phyloP scores from a whole-genome alignment of 306 rosid species.

The Bauhinia variegata region DNA sequence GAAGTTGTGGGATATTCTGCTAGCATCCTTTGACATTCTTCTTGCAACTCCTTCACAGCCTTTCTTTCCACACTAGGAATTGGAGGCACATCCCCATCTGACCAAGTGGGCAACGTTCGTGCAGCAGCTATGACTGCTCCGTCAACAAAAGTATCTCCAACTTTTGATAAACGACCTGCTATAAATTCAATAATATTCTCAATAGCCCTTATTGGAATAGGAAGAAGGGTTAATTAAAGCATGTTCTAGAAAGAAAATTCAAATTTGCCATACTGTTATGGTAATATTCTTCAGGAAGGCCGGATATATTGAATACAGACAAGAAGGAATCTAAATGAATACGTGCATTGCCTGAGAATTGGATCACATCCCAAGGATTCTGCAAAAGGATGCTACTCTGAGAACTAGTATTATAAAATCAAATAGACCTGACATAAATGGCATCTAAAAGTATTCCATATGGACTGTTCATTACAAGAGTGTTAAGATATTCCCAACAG shows the following conservation, averaged over 20 bases:
- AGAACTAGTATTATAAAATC: slow-evolving; percentile 21
- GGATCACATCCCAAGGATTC: slow-evolving; percentile 88
- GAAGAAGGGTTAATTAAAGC: neutral
- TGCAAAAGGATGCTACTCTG: slow-evolving; percentile 47
- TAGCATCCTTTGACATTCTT: slow-evolving; percentile 75
- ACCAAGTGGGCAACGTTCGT: slow-evolving; percentile 89
- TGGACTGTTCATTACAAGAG: slow-evolving; percentile 18
- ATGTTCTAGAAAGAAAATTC: slow-evolving; percentile 21
- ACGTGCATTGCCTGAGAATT: slow-evolving; percentile 72
- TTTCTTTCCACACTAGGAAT: slow-evolving; percentile 76
- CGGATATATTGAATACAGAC: slow-evolving; percentile 89
- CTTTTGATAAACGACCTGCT: slow-evolving; percentile 61
- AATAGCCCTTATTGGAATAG: slow-evolving; percentile 22
- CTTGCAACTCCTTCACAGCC: slow-evolving; percentile 76
- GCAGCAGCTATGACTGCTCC: slow-evolving; percentile 92
- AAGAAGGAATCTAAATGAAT: slow-evolving; percentile 93
- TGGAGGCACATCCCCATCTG: slow-evolving; percentile 81
- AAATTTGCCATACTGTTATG: slow-evolving; percentile 62
- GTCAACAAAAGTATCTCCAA: slow-evolving; percentile 73
- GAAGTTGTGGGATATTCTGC: slow-evolving; percentile 64
- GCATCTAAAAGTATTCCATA: slow-evolving; percentile 1
- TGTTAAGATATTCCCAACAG: neutral
- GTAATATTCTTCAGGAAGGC: slow-evolving; percentile 84
- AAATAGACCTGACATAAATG: slow-evolving; percentile 16
- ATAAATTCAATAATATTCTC: slow-evolving; percentile 23